Base-by-base conservation (phyloP, 768 basidiomycete species). In the Rubroboletus satanas region DNA sequence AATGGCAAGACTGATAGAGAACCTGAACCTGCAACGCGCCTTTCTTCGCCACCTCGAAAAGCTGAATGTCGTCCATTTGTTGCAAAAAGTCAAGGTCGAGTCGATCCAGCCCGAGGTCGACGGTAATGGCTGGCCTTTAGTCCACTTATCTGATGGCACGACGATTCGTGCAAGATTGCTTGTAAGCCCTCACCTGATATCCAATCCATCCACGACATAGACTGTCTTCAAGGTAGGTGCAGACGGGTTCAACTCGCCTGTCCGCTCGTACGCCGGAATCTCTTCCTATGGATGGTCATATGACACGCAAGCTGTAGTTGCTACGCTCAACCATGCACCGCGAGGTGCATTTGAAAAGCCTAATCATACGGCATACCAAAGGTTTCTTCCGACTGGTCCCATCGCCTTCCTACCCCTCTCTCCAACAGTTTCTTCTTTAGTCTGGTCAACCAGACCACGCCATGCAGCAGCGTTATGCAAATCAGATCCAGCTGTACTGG, bases 231-330 rank as follows among this genome's bases (percentile, higher is more conserved):
- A 93, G 90, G 83, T 98, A 33, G 96, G 97, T 17, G 96, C 97
- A 5, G 97, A 98, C 65, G 97, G 97, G 4, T 87, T 85, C 68
- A 95, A 93, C 65, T 98, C 95, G 0, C 94, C 95, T 11, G 97
- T 98, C 23, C 84, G 94, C 44, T 69, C 85, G 26, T 98, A 87
- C 66, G 88, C 94, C 0, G 77, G 84, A 26, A 97, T 98, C 58
- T 75, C 86, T 23, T 87, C 92, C 0, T 95, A 85, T 64, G 96
- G 96, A 4, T 97, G 95, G 88, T 79, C 85, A 0, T 99, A 99
- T 70, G 81, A 88, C 55, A 87, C 89, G 0, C 88, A 90, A 63
- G 94, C 88, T 8, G 80, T 98, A 39, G 97, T 99, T 35, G 91
- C 91, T 4, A 97, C 93, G 0, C 79, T 99, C 62, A 69, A 77